Evolutionary conservation across 2,329 filamentous ascomycete genomes (phyloP), one percentile per base, ranked within the genome.

Genomic region (Claviceps maximensis): DNA sequence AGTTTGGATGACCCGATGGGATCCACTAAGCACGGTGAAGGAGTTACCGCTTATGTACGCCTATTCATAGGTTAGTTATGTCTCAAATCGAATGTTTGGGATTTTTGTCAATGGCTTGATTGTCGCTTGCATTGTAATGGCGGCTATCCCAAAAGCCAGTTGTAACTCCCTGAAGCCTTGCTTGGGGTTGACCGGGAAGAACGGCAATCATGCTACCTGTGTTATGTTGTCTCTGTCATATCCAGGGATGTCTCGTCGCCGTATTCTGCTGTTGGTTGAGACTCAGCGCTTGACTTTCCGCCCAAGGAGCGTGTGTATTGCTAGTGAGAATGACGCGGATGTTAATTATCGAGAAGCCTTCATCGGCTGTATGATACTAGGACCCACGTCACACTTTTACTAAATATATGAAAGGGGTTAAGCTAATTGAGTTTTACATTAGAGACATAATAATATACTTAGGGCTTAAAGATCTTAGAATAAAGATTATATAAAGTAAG

Each of bases 41-140:
- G 88, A 88, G 69, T 85, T 87, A 62, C 91, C 91, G 55, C 87
- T 93, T 59, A 96, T 86, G 70, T 97, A 98, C 50, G 82, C 81
- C 88, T 94, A 19, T 36, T 9, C 1, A 8, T n/a, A 62, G 33
- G 49, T 51, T 55, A 50, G 46, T 15, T 25, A 13, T 36, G 29
- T 29, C 23, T 49, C 17, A 41, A 47, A 29, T 36, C 47, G 27
- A 19, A 8, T 38, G 56, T 47, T 49, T 19, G 45, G 46, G 27
- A 36, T 29, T 25, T 31, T 51, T 19, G 23, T 15, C 3, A 25
- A 23, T 23, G 40, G 46, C 46, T 49, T 44, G 17, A 17, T 42
- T 41, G 36, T 50, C 46, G 58, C 80, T 72, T 72, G 88, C 87
- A 67, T 88, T 82, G 59, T 91, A 77, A 60, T 86, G 83, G 63